These are phyloP conservation scores for Dactylellina leptospora DNA, from an alignment of 2,329 filamentous ascomycete genomes.

Conservation along the genomic window DNA sequence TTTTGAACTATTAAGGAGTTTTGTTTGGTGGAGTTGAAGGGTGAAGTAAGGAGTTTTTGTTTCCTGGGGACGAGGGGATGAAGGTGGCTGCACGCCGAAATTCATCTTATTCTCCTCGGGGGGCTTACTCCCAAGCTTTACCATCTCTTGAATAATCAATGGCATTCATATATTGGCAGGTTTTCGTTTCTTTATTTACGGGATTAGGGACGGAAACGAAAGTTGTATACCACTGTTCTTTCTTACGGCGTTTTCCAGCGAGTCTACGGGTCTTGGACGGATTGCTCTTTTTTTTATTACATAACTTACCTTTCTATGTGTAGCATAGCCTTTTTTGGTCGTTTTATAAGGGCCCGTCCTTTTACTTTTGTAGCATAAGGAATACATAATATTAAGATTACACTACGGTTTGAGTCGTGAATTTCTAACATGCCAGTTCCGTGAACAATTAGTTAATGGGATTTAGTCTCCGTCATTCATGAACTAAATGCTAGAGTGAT, in stretches of 20 bases:
- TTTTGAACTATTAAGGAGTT: neutral
- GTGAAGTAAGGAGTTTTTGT: neutral
- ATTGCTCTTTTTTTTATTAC: no score
- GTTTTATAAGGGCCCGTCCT: neutral
- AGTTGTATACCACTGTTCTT: slow-evolving; percentile 28
- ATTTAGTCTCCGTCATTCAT: no score
- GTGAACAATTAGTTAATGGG: no score
- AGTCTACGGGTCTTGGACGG: no score
- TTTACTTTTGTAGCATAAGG: neutral
- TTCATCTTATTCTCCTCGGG: neutral
- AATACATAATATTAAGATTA: slow-evolving; percentile 12
- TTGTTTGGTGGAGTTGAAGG: neutral
- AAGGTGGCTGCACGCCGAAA: slow-evolving; percentile 7
- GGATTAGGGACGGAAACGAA: slow-evolving; percentile 10
- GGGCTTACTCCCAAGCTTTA: neutral
- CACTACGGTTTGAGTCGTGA: neutral
- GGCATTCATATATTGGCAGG: neutral
- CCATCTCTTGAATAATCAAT: neutral
- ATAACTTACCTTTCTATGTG: slow-evolving; percentile 7
- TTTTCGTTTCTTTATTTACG: slow-evolving; percentile 4
- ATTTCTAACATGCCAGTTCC: neutral
- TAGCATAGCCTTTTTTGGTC: slow-evolving; percentile 26
- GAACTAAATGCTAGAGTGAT: no score
- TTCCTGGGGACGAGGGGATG: slow-evolving; percentile 1
- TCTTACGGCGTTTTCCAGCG: slow-evolving; percentile 4